Percentiles rank a stretch among this genome's conserved stretches.
These are phyloP conservation scores for Otatea glauca DNA, from an alignment of 176 grass and related monocot species.

Conservation along the genomic window DNA sequence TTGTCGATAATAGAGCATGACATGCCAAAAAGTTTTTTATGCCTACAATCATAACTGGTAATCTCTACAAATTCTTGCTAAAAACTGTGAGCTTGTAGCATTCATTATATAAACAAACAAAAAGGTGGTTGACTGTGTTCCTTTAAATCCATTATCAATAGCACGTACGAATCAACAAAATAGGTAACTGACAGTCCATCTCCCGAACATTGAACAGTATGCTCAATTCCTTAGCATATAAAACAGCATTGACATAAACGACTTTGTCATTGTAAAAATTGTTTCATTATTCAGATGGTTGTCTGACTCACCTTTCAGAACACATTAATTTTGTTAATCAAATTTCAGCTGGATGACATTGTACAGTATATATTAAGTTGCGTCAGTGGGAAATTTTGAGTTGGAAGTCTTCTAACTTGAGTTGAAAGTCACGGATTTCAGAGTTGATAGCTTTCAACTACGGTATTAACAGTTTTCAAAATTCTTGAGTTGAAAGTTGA, in stretches of 20 bases:
- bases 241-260: background rate
- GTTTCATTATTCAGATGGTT: background rate
- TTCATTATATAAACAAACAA: constrained; percentile 18
- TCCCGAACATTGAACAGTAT: constrained; percentile 11
- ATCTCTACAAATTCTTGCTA: constrained; percentile 26
- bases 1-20: constrained; percentile 33
- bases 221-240: constrained; percentile 13
- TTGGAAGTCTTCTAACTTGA: too few relatives aligned
- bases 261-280: background rate
- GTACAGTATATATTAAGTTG: background rate
- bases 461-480: too few relatives aligned
- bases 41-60: background rate
- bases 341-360: background rate
- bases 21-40: background rate
- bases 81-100: background rate
- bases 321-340: background rate
- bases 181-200: constrained; percentile 22
- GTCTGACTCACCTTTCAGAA: background rate
- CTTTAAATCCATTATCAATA: constrained; percentile 4
- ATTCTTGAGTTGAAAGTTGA: too few relatives aligned
- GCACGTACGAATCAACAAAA: constrained; percentile 11
- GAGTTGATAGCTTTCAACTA: too few relatives aligned
- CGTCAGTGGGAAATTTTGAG: too few relatives aligned
- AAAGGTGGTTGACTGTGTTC: background rate
- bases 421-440: too few relatives aligned